Percentiles rank a stretch among this genome's conserved stretches.
These are phyloP conservation scores for Pseudogymnoascus sp. DNA, from an alignment of 2,329 filamentous ascomycete species.

Conservation along the genomic window DNA sequence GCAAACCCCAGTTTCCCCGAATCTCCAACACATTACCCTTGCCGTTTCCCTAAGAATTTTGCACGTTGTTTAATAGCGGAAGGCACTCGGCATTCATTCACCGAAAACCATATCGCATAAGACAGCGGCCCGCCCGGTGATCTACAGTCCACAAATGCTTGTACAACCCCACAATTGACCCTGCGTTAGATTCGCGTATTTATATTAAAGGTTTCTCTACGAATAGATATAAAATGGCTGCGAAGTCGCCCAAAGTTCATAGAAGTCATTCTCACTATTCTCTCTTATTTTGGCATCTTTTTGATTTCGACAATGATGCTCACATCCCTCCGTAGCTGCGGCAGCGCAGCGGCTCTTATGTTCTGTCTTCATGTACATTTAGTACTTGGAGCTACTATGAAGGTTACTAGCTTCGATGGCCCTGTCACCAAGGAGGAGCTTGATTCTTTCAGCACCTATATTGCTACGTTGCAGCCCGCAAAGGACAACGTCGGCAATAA, in stretches of 20 bases:
- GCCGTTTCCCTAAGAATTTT: not conserved
- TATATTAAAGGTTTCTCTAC: not conserved
- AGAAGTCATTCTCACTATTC: not conserved
- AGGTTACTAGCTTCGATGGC: constrained; percentile 19
- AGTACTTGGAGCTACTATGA: not conserved
- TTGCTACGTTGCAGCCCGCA: not conserved
- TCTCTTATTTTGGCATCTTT: not conserved
- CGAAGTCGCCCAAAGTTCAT: not conserved
- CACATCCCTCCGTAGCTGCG: not conserved
- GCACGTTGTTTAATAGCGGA: not conserved
- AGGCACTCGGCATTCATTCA: not conserved
- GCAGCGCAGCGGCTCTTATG: not conserved
- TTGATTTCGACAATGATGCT: not conserved
- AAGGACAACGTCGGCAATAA: not conserved
- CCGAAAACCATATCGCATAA: not conserved
- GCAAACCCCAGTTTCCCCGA: too few species aligned
- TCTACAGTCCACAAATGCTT: not conserved
- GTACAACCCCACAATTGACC: not conserved
- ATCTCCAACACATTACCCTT: not conserved
- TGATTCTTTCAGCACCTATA: constrained; percentile 17
- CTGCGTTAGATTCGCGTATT: not conserved
- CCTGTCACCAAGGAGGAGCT: constrained; percentile 18
- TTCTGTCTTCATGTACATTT: not conserved
- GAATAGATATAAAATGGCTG: not conserved
- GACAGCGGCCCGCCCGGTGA: not conserved